Base-by-base conservation (phyloP, 805 yeast genomes). In the Torulaspora maleeae region DNA sequence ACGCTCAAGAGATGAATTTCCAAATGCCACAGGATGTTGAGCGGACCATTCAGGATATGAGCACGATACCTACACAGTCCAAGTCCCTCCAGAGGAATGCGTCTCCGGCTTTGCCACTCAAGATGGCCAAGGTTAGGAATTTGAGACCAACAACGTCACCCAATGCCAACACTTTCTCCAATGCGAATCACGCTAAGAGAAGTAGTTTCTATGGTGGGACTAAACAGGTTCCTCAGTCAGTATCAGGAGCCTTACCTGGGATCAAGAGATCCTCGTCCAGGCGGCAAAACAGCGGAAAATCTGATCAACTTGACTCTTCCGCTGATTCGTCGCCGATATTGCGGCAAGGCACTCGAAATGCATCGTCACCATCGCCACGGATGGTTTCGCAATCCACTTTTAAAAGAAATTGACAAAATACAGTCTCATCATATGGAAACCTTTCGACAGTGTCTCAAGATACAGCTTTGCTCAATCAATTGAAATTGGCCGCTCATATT, bases 131-230 rank as follows among this genome's bases (percentile, higher is more conserved):
- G 39, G 45, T 44, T 19, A 41, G 54, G 19, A 41, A 32, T 13
- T 28, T 15, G 13, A 42, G 42, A 17, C 12, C 46, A 15, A 24
- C 33, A 10, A 38, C 44, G 12, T 35, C 50, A 9, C 36, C 51
- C 1, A 43, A 40, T 16, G 22, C 46, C 5, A 44, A 38, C 13
- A 17, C 37, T 17, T 25, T 15, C 16, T 25, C 50, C 17, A 44
- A 20, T 25, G 48, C 43, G 22, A 20, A 50, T n/a, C 45, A 49
- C 8, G 35, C 41, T 8, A 59, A 59, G 37, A 51, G 61, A 47
- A 57, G 59, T 39, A 57, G 59, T 36, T 59, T 56, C 34, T 59
- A 59, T 41, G 63, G 63, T 4, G 51, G 51, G 9, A 36, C 53
- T 15, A 45, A 49, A 20, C 43, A 48, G 24, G 48, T 53, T 12